Base-by-base conservation (phyloP, 352 stramenopile species). In the Globisporangium paroecandrum region DNA sequence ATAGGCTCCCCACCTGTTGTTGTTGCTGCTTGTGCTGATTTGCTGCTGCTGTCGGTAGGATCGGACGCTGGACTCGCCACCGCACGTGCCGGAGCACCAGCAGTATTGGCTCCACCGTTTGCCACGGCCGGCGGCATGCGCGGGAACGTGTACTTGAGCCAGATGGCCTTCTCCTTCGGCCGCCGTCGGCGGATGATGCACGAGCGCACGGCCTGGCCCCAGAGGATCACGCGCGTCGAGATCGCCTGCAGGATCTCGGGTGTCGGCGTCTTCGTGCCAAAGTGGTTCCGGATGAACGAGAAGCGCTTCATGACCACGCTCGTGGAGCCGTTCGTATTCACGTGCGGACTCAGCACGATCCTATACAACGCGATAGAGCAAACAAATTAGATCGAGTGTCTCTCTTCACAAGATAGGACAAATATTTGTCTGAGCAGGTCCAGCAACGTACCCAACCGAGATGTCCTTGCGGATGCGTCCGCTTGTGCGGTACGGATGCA, bases 221-320 rank as follows among this genome's bases (percentile, higher is more conserved):
- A 90, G 13, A 90, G 72, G 66, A 90, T 84, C 29, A 90, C 79
- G 57, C 77, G 77, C 54, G 78, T 87, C 49, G 82, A 89, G 63
- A 90, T 83, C 46, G 79, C 79, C 59, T 89, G 79, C 63, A 87
- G 69, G 41, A 90, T 70, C 47, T 86, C 79, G 3, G 79, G 71
- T 22, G 71, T 82, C 32, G 78, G 69, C 43, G 64, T 63, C 5
- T 78, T 77, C 36, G 64, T 69, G 18, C 77, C 70, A 69, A 90
- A 82, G 47, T 90, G 79, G 57, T 89, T 79, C 57, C 79, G 81
- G 59, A 89, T 79, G 64, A 90, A 89, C 61, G 80, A 90, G 59
- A 90, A 90, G 9, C 82, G 82, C 58, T 86, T 82, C 73, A 90
- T 80, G 51, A 90, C 70, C 34, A 90, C 80, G 32, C 65, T 71